Base-by-base conservation (phyloP, 495 filamentous ascomycete genomes). In the Tuber calosporum region DNA sequence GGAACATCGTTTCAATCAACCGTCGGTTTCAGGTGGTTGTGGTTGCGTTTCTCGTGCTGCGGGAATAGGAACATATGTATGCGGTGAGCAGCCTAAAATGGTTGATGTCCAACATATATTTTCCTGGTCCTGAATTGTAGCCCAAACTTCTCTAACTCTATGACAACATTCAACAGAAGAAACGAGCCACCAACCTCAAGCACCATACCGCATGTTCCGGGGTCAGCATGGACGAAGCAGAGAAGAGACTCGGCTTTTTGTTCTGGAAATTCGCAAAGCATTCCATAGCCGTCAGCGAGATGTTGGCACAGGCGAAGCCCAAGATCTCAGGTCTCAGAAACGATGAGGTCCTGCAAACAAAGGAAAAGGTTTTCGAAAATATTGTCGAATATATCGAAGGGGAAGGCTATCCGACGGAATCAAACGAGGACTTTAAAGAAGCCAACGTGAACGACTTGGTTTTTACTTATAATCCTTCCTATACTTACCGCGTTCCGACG, bases 171-270 rank as follows among this genome's bases (percentile, higher is more conserved):
- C 40, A 11, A 41, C n/a, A n/a, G n/a, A n/a, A n/a, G 40, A 22
- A 62, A 68, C 70, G 68, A 69, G 5, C 34, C n/a, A n/a, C n/a
- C n/a, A n/a, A n/a, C n/a, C n/a, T n/a, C 38, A 73, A 76, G 67
- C 70, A 48, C 71, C 69, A 34, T 41, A 76, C 74, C 37, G 69
- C 71, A 1, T 76, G 70, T 73, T 73, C 71, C 19, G 68, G 69
- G 36, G 38, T 75, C 45, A 72, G 69, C 66, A 36, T 6, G 39
- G 69, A 73, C 42, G n/a, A n/a, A n/a, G 71, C 74, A 66, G 62
- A 73, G 74, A 41, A 76, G 42, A 76, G 74, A 70, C 71, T 73
- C 38, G 71, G 74, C 48, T 75, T 75, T 13, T 67, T 58, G 68
- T 72, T 73, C 66, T 38, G 68, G 70, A 66, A 66, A 66, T 19